Evolutionary conservation across 2,329 filamentous ascomycete species (phyloP), one percentile per base, ranked within the genome.

Genomic region (Pseudopyrenochaeta lycopersici): DNA sequence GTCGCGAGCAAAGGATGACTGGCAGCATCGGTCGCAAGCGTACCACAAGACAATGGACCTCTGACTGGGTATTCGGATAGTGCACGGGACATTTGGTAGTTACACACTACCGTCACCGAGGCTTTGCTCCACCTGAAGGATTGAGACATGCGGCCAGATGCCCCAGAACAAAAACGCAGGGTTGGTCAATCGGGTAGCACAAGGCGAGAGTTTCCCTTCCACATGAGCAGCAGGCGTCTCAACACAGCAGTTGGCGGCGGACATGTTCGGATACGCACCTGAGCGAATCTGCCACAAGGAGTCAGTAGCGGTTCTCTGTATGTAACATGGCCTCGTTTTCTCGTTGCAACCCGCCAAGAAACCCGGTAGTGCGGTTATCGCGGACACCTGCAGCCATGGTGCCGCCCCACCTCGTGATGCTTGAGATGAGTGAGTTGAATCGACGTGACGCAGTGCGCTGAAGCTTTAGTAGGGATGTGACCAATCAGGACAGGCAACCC

Each of bases 1-100:
- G 57, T 64, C 58, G 67, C 69, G 45, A 68, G 63, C 64, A 76
- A 75, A 74, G 71, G 67, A 74, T 76, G 74, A 76, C 69, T 69
- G 74, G 72, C 73, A 75, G 67, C 62, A 59, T 57, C 49, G 48
- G 59, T 47, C 55, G 65, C 63, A 63, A 62, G 69, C 62, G 63
- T 58, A 66, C 40, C 55, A 68, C 64, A 67, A 63, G 58, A 67
- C 60, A 54, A 66, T 9, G 23, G 9, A 27, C 70, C 70, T 68
- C 67, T 68, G 59, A 67, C 62, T 66, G 62, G 64, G 64, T 63
- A 66, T 55, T 59, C 58, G 64, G 66, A 60, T 38, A 54, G 66
- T 58, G 60, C 55, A 70, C 61, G 67, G 66, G 63, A 63, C 54
- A 45, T 49, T n/a, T 32, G 57, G 14, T 23, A 56, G 72, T 73